Evolutionary conservation across 306 rosid species (phyloP), one percentile per base, ranked within the genome.

Genomic region (Dryas alaskensis): DNA sequence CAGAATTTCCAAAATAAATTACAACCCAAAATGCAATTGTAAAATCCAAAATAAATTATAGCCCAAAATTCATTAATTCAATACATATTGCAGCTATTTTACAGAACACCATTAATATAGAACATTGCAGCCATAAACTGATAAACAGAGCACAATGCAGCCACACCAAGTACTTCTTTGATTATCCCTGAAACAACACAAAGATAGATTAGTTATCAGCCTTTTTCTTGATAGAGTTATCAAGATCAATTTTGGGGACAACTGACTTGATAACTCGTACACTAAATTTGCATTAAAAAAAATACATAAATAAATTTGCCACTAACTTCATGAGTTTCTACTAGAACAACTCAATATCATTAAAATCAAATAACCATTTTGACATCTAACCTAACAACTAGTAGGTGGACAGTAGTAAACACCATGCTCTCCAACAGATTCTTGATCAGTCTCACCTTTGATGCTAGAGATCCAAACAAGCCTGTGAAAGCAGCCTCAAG

Each of bases 381-480:
- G 55, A 78, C 75, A 79, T 82, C 82, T 82, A 58, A 83, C 84
- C 87, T 81, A 73, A 77, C 80, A 59, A 60, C 82, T 75, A 68
- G 83, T 79, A 75, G 81, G 88, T 64, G 67, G 79, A 70, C 60
- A 46, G 85, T 73, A 19, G 19, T 19, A 51, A 79, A 70, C 73
- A 78, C 83, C 84, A 65, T 77, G 83, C 71, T 81, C 84, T 85
- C 83, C 83, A 72, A 64, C 82, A 49, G 83, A 66, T 58, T 61
- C 82, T 73, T 81, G 84, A 77, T 77, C 84, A 63, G 69, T 72
- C 96, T 82, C 92, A 87, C 85, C 89, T 81, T 86, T 75, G 63
- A 76, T 61, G 72, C 72, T 67, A 68, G 84, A 70, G 64, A 79
- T 83, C 77, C 73, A 46, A 53, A 53, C 84, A 54, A 80, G 84